Evolutionary conservation across 306 rosid species (phyloP), one percentile per base, ranked within the genome.

Genomic region (Sicyos baderoa): DNA sequence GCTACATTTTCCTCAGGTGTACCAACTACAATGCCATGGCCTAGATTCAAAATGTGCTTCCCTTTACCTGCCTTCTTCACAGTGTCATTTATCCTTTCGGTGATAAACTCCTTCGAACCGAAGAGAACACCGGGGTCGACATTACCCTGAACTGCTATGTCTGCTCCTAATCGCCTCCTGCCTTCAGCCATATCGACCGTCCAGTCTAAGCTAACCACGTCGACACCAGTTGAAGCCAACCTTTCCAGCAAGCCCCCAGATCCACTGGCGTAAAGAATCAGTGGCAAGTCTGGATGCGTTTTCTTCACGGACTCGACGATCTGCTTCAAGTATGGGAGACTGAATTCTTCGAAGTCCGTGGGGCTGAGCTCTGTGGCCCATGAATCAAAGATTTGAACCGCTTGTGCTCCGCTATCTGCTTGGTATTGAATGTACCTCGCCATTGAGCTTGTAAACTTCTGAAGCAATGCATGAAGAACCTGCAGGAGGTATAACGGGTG

Each of bases 291-390:
- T 48, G 99, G 97, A 78, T 90, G 99, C 48, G 87, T 85, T 80
- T 77, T 72, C 75, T 86, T 93, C 70, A 88, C 96, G 18, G 83
- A 66, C 48, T 93, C 91, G 19, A 90, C 92, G 7, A 93, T 93
- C 82, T 93, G 87, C 86, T 90, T 90, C 82, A 93, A 81, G 83
- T 93, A 93, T 3, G 97, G 99, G 67, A 90, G 80, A 68, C 99
- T 93, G 82, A 93, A 93, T 69, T 85, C 97, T 83, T 93, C 99
- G 73, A 93, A 93, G 80, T 91, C 97, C 22, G 80, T 86, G 1
- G 95, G 97, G 81, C 96, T 91, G 57, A 91, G 95, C 77, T 91
- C 95, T 6, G 96, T 89, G 52, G 97, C 97, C 96, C 97, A 89
- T 32, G 97, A 86, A 62, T 93, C 99, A 49, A 93, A 93, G 32